These are phyloP conservation scores for Microbotryum violaceum DNA, from an alignment of 1,284 basidiomycete species.

Conservation along the genomic window DNA sequence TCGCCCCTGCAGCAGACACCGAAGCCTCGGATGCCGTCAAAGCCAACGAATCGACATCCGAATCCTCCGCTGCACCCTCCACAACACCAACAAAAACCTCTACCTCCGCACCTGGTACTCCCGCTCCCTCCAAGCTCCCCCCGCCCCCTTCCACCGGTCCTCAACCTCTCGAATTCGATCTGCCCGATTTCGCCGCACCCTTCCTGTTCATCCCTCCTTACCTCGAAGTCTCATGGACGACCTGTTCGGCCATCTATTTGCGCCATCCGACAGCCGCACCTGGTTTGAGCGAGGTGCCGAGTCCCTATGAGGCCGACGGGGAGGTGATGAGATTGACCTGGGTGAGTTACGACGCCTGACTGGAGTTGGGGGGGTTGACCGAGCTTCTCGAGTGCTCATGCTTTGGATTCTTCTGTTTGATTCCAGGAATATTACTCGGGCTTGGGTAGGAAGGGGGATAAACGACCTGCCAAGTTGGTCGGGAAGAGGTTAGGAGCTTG, in stretches of 20 bases:
- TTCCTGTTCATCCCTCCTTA: constrained; percentile 94
- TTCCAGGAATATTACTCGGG: constrained; percentile 1
- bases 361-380: too few species aligned
- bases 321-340: constrained; percentile 72
- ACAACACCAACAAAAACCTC: constrained; percentile 16
- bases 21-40: constrained; percentile 23
- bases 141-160: constrained; percentile 22
- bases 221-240: constrained; percentile 80
- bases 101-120: constrained; percentile 16
- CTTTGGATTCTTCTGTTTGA: neutral
- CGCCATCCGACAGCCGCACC: constrained; percentile 92
- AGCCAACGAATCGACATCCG: constrained; percentile 14
- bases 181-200: constrained; percentile 80
- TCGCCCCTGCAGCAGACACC: constrained; percentile 33
- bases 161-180: constrained; percentile 52
- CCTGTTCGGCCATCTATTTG: constrained; percentile 88
- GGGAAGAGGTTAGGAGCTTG: neutral
- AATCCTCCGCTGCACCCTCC: constrained; percentile 12
- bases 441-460: neutral
- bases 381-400: neutral
- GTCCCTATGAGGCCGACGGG: constrained; percentile 87
- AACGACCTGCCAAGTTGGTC: neutral
- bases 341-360: constrained; percentile 44
- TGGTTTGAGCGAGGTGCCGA: constrained; percentile 84
- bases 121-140: constrained; percentile 17